Percentiles rank a stretch among this genome's conserved stretches.
phyloP scores from a whole-genome alignment of 306 rosid genomes.

The Quillaja saponaria region DNA sequence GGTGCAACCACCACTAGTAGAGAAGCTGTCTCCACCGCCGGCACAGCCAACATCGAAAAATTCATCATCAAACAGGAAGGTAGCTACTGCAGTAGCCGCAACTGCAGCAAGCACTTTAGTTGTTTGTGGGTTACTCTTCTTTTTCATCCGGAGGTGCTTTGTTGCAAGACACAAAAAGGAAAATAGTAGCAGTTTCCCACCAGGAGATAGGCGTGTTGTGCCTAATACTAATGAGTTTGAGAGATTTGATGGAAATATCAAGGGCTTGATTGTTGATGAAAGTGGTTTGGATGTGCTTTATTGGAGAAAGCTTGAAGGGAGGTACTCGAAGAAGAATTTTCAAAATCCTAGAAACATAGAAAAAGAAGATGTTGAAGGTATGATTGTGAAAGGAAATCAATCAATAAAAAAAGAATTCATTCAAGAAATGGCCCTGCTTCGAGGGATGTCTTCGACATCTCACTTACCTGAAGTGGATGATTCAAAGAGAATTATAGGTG shows the following conservation, averaged over 20 bases:
- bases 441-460: constrained; percentile 78
- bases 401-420: constrained; percentile 24
- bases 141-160: constrained; percentile 34
- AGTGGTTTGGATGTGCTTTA: constrained; percentile 89
- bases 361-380: constrained; percentile 23
- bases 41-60: constrained; percentile 7
- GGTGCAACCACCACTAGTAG: constrained; percentile 26
- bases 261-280: constrained; percentile 80
- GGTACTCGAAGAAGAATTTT: constrained; percentile 30
- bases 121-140: constrained; percentile 53
- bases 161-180: constrained; percentile 37
- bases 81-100: constrained; percentile 59
- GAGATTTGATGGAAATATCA: constrained; percentile 52
- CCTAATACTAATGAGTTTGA: constrained; percentile 39
- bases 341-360: constrained; percentile 12
- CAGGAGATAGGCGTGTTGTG: constrained; percentile 36
- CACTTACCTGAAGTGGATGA: constrained; percentile 42
- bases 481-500: constrained; percentile 30
- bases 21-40: neutral
- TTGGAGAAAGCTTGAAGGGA: constrained; percentile 74
- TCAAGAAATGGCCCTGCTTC: constrained; percentile 75
- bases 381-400: constrained; percentile 19
- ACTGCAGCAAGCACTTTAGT: constrained; percentile 66
- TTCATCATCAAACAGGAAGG: constrained; percentile 41
- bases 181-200: constrained; percentile 6